phyloP scores from a whole-genome alignment of 2,329 filamentous ascomycete species.

The Trichoderma harzianum region DNA sequence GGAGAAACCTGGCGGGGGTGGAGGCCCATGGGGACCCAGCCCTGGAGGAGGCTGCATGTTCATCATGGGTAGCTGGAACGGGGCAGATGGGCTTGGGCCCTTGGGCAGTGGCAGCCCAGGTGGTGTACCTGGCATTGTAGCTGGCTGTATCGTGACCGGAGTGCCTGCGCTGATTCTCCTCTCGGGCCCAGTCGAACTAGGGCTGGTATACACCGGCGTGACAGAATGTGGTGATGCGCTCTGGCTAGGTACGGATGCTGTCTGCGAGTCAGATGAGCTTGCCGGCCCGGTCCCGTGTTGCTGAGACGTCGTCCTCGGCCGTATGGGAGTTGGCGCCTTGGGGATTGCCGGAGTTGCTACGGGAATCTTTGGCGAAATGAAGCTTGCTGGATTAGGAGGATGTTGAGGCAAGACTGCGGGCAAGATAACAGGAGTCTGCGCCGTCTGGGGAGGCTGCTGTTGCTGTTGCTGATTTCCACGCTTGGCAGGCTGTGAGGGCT shows the following conservation, averaged over 20 bases:
- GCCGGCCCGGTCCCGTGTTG: slow-evolving; percentile 71
- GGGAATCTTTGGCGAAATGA: slow-evolving; percentile 75
- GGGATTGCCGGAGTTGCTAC: slow-evolving; percentile 77
- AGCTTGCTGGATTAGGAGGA: slow-evolving; percentile 52
- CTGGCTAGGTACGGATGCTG: slow-evolving; percentile 53
- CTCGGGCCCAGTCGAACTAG: slow-evolving; percentile 58
- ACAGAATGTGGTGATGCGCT: slow-evolving; percentile 58
- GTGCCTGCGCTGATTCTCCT: slow-evolving; percentile 58
- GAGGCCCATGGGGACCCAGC: slow-evolving; percentile 35
- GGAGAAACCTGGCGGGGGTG: slow-evolving; percentile 50
- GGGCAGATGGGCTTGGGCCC: slow-evolving; percentile 41
- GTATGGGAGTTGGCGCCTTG: slow-evolving; percentile 77
- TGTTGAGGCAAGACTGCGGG: slow-evolving; percentile 57
- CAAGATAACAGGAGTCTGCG: slow-evolving; percentile 41
- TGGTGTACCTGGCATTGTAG: slow-evolving; percentile 54
- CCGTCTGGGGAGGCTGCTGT: not conserved
- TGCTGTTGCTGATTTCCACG: slow-evolving; percentile 17
- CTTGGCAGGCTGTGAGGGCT: slow-evolving; percentile 21
- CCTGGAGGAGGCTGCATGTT: slow-evolving; percentile 48
- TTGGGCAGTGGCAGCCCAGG: slow-evolving; percentile 36
- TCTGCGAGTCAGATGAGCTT: slow-evolving; percentile 67
- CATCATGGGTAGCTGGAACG: slow-evolving; percentile 53
- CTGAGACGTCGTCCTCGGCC: slow-evolving; percentile 73
- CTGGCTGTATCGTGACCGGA: slow-evolving; percentile 28
- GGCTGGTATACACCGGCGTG: slow-evolving; percentile 63